phyloP scores from a whole-genome alignment of 805 yeast genomes.

The Tetrapisispora pingtungensis region DNA sequence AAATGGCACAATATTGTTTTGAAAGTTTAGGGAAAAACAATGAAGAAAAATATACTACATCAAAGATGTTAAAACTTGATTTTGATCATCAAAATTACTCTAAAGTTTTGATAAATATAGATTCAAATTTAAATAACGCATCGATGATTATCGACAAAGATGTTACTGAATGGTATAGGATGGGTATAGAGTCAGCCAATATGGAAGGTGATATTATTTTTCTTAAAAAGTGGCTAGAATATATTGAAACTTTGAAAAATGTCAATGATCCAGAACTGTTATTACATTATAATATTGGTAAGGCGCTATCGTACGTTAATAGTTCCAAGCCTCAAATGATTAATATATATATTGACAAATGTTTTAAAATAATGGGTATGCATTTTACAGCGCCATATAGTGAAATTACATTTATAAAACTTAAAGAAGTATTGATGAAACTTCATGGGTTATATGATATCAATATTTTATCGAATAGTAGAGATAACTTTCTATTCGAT shows the following conservation, averaged over 20 bases:
- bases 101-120: conserved; percentile 46
- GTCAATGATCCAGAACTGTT: conserved; percentile 43
- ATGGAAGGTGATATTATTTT: conserved; percentile 45
- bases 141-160: conserved; percentile 26
- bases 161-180: conserved; percentile 43
- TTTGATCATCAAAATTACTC: conserved; percentile 70
- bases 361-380: conserved; percentile 51
- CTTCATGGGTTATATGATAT: conserved; percentile 57
- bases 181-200: conserved; percentile 71
- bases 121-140: conserved; percentile 35
- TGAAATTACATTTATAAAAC: conserved; percentile 42
- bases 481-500: conserved; percentile 9
- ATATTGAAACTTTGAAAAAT: conserved; percentile 36
- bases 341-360: conserved; percentile 35
- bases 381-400: conserved; percentile 41
- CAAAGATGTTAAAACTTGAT: conserved; percentile 58
- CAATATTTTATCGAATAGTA: conserved; percentile 29
- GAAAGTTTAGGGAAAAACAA: conserved; percentile 45
- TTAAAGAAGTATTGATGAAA: conserved; percentile 38
- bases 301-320: conserved; percentile 42
- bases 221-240: conserved; percentile 48
- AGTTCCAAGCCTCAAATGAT: conserved; percentile 29
- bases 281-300: conserved; percentile 57
- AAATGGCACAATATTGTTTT: conserved; percentile 76
- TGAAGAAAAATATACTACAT: conserved; percentile 31